A percentile compares a stretch with the other conserved stretches of the same genome.
These are phyloP conservation scores for Russula foetens DNA, from an alignment of 768 basidiomycete genomes.

Conservation along the genomic window DNA sequence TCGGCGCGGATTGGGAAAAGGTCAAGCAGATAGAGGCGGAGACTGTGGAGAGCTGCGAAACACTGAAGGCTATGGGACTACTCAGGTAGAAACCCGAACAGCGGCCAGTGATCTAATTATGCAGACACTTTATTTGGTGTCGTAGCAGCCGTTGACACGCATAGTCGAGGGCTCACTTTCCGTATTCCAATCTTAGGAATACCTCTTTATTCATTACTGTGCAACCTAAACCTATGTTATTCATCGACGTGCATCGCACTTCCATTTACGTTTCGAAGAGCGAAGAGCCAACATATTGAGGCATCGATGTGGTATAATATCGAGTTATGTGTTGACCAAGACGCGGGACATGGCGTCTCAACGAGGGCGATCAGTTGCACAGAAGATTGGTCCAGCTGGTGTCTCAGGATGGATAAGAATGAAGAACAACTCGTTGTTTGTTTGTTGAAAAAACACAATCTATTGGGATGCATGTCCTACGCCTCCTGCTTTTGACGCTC, in stretches of 20 bases:
- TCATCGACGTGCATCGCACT: not conserved
- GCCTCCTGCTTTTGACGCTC: conserved; percentile 46
- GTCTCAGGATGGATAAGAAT: not conserved
- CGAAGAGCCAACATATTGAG: not conserved
- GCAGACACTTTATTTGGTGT: not conserved
- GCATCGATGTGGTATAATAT: not conserved
- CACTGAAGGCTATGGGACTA: conserved; percentile 55
- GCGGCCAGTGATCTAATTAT: not conserved
- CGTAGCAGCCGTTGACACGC: not conserved
- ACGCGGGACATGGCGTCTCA: not conserved
- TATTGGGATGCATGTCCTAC: conserved; percentile 15
- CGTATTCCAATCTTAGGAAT: not conserved
- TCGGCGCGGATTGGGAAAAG: conserved; percentile 90
- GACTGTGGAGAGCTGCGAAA: conserved; percentile 68
- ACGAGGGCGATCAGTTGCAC: not conserved
- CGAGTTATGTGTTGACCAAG: not conserved
- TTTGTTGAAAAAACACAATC: conserved; percentile 6
- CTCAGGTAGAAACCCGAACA: conserved; percentile 30
- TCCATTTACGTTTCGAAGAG: not conserved
- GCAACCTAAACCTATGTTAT: not conserved
- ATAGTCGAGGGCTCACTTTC: not conserved
- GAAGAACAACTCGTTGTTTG: not conserved
- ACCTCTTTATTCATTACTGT: conserved; percentile 1
- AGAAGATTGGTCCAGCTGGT: not conserved
- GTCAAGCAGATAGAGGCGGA: conserved; percentile 66